These are phyloP conservation scores for Rhizoclosmatium sp. DNA, from an alignment of 192 early-diverging fungal genomes.

Conservation along the genomic window DNA sequence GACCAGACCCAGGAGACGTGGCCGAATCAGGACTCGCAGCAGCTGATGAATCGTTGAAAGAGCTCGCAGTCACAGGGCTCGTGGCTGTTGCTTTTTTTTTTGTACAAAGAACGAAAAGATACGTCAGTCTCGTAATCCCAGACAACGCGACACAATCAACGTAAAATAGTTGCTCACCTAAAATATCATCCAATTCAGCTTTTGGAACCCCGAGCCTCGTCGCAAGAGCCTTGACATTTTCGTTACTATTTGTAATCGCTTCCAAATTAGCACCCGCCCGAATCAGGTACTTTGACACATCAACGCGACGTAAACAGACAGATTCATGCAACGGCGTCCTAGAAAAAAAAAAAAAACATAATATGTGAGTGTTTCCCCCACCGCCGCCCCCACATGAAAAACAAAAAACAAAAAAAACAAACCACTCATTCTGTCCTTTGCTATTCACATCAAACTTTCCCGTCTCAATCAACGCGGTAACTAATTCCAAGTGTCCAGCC, in stretches of 20 bases:
- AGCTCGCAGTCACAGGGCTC: slow-evolving; percentile 19
- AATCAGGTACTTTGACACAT: slow-evolving; percentile 47
- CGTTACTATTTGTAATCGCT: slow-evolving; percentile 12
- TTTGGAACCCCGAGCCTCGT: slow-evolving; percentile 25
- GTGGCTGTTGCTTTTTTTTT: slow-evolving; percentile 9
- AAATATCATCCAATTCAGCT: slow-evolving; percentile 37
- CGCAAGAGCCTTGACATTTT: slow-evolving; percentile 32
- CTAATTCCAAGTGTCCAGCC: slow-evolving; percentile 46
- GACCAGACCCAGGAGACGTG: neutral
- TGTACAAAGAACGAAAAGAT: neutral
- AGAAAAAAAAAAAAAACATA: neutral
- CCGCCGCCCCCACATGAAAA: neutral
- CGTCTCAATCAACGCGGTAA: slow-evolving; percentile 42
- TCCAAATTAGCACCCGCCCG: slow-evolving; percentile 28
- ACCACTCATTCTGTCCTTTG: slow-evolving; percentile 51
- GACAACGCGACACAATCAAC: too few species aligned
- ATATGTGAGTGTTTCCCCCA: too few species aligned
- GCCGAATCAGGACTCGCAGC: slow-evolving; percentile 3
- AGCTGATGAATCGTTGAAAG: slow-evolving; percentile 13
- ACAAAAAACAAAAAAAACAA: slow-evolving; percentile 12
- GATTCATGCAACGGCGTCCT: slow-evolving; percentile 60
- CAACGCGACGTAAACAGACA: slow-evolving; percentile 5
- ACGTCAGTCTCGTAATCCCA: neutral
- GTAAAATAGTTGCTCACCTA: slow-evolving; percentile 22
- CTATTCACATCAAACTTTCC: slow-evolving; percentile 43